Base-by-base conservation (phyloP, 2,329 filamentous ascomycete genomes). In the Ophiostoma pallidulum region DNA sequence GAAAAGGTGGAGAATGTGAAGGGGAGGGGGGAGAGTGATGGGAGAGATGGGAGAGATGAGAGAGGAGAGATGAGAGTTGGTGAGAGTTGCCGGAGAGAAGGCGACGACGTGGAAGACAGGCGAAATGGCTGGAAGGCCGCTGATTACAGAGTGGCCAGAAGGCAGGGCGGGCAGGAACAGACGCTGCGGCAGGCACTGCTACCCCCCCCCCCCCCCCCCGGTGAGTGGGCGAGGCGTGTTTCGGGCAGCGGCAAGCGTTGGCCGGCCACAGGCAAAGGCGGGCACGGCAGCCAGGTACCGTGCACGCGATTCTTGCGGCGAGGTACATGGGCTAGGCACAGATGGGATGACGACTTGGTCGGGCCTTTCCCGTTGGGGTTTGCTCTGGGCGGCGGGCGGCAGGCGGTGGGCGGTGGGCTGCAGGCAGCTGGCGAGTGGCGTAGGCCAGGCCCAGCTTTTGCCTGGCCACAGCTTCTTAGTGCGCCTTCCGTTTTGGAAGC, bases 291-390 rank as follows among this genome's bases (percentile, higher is more conserved):
- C 4, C 18, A 52, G 24, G 52, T 52, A 54, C 24, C 37, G 2
- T 36, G 28, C 41, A 45, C 22, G 31, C 41, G 41, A 39, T 26
- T 19, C 8, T 22, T 5, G 20, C 41, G 32, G 13, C 37, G 8
- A 14, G 38, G 46, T 54, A 54, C 52, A 35, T 47, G 10, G 8
- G 39, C 50, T 52, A 61, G 60, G 59, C 58, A 57, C 59, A 53
- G 58, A 52, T 55, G 46, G 57, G 57, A 62, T 62, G 60, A 62
- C 60, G 60, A 61, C 53, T 55, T 56, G 39, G 22, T 32, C n/a
- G n/a, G n/a, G n/a, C n/a, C n/a, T n/a, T n/a, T n/a, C n/a, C n/a
- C n/a, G n/a, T n/a, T n/a, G n/a, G n/a, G n/a, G n/a, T n/a, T n/a
- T n/a, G n/a, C n/a, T n/a, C n/a, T n/a, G n/a, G n/a, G n/a, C n/a